phyloP scores from a whole-genome alignment of 345 rosid genomes.

The Rubroshorea leprosula region DNA sequence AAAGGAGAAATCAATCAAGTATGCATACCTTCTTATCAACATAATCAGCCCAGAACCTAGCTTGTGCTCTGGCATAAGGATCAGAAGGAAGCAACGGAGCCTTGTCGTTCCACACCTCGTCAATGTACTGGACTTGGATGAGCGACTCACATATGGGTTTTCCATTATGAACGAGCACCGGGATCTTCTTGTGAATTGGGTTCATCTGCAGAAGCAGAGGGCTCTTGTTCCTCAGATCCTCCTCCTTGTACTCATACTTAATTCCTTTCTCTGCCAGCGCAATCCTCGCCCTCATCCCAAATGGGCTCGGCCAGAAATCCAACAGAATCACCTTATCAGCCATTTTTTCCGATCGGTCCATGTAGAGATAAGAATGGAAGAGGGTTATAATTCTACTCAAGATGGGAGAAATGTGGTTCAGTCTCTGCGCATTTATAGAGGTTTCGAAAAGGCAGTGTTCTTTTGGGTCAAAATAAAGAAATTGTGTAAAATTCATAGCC shows the following conservation, averaged over 20 bases:
- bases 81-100: conserved; percentile 1
- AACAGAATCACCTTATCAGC: conserved; percentile 3
- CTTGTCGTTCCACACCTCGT: conserved; percentile 7
- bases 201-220: conserved; percentile 16
- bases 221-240: conserved; percentile 15
- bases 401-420: too few species aligned
- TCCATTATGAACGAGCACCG: conserved; percentile 14
- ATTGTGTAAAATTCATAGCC: too few species aligned
- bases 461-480: too few species aligned
- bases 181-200: conserved; percentile 15
- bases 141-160: conserved; percentile 21
- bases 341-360: neutral
- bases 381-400: too few species aligned
- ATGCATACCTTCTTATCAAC: neutral
- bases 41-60: conserved; percentile 6
- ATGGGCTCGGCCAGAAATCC: conserved; percentile 13
- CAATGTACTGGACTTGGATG: conserved; percentile 18
- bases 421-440: too few species aligned
- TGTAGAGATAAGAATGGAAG: too few species aligned
- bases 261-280: conserved; percentile 17
- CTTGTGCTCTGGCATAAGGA: neutral
- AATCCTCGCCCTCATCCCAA: conserved; percentile 14
- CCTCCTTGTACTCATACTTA: conserved; percentile 11
- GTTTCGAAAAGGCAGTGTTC: too few species aligned
- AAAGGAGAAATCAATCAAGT: too few species aligned